Evolutionary conservation across 192 early-diverging fungal species (phyloP).

Genomic region (Backusella tarrabulga): DNA sequence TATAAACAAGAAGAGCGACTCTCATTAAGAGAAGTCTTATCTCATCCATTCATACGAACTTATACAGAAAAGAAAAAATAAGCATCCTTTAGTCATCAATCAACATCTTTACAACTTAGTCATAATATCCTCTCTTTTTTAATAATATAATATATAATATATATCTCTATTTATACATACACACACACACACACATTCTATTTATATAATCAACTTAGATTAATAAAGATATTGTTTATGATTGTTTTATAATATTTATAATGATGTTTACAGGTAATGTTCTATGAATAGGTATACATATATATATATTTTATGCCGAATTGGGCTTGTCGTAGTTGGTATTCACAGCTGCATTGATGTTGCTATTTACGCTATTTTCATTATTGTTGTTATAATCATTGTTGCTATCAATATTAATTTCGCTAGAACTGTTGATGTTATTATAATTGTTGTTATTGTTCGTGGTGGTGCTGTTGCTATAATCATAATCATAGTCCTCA

Average conservation of each 20-base stretch:
- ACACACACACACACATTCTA: not conserved
- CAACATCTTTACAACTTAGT: not conserved
- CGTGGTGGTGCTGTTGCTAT: not conserved
- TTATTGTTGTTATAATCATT: not conserved
- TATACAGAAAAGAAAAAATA: not conserved
- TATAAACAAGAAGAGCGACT: conserved; percentile 69
- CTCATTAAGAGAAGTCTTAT: conserved; percentile 68
- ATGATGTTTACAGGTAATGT: not conserved
- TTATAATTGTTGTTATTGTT: not conserved
- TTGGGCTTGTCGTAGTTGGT: not conserved
- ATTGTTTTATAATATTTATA: not conserved
- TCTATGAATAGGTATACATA: not conserved
- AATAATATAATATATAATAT: not conserved
- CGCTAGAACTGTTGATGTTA: not conserved
- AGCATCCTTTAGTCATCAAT: not conserved
- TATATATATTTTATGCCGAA: not conserved
- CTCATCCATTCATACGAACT: conserved; percentile 64
- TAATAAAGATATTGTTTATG: not conserved
- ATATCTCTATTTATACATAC: not conserved
- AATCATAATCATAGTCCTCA: not conserved
- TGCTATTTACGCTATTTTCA: not conserved
- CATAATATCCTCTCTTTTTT: not conserved
- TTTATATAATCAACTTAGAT: not conserved
- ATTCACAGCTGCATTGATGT: not conserved
- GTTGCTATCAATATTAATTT: not conserved